Base-by-base conservation (phyloP, 768 basidiomycete genomes). In the Butyriboletus loyo region DNA sequence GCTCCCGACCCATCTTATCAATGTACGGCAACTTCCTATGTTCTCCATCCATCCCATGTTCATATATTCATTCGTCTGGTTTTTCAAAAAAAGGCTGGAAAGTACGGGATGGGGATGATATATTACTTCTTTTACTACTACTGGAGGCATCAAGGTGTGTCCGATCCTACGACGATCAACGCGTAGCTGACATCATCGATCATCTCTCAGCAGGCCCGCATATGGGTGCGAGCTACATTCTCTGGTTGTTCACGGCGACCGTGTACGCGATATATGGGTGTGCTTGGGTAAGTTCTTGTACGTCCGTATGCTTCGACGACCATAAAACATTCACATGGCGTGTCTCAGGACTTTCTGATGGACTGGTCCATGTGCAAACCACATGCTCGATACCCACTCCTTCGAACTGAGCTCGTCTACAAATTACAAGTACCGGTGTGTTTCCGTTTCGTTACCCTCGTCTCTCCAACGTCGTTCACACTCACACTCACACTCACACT, bases 281-380 rank as follows among this genome's bases (percentile, higher is more conserved):
- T 35, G 65, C 82, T 31, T 98, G 96, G 93, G 92, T 92, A 61
- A 45, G 83, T 63, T 27, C 24, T 30, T 7, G 14, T 11, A 15
- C 34, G 4, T 39, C 17, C 5, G 1, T 17, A 24, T 9, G 7
- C 8, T 22, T 27, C 3, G 15, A 42, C 3, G 8, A 3, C 21
- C 27, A 7, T 39, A 10, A 39, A 34, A 30, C 24, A n/a, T 7
- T 5, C n/a, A n/a, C n/a, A n/a, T n/a, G n/a, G n/a, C 50, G 31
- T n/a, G 32, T 37, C 34, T 36, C 57, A 90, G 92, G 92, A 96
- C 64, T 71, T 93, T 30, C 66, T 89, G n/a, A 90, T 96, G 84
- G 94, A 98, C 67, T 98, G 95, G 94, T 92, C 91, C 0, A 62
- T 98, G 25, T 73, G 90, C 30, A 76, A 80, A 51, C 74, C 77